A percentile compares a stretch with the other conserved stretches of the same genome.
These are phyloP conservation scores for Acidiella bohemica DNA, from an alignment of 495 filamentous ascomycete genomes.

Conservation along the genomic window DNA sequence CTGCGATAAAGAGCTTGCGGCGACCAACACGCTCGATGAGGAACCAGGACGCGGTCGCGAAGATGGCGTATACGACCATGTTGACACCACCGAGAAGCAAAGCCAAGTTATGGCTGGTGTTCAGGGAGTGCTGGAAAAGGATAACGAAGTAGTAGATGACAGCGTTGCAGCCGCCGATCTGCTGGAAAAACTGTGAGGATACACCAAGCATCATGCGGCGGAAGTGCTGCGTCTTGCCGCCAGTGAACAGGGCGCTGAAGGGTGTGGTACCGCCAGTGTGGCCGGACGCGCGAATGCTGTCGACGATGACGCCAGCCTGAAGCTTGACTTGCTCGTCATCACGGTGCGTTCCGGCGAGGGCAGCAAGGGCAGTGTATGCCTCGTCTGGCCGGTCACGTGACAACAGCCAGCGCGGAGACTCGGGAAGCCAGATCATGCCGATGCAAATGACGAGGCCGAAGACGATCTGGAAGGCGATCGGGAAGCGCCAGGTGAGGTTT, in stretches of 20 bases:
- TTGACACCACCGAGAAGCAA: slow-evolving; percentile 66
- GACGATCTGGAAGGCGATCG: slow-evolving; percentile 68
- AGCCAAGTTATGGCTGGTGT: slow-evolving; percentile 43
- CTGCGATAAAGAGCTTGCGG: slow-evolving; percentile 56
- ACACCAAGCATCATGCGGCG: slow-evolving; percentile 48
- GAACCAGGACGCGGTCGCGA: slow-evolving; percentile 68
- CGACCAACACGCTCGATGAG: slow-evolving; percentile 63
- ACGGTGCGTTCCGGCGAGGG: slow-evolving; percentile 48
- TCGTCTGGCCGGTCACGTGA: slow-evolving; percentile 53
- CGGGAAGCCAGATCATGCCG: slow-evolving; percentile 54
- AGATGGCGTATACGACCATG: slow-evolving; percentile 66
- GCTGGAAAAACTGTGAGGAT: slow-evolving; percentile 62
- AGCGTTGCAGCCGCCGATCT: slow-evolving; percentile 64
- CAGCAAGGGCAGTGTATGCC: slow-evolving; percentile 53
- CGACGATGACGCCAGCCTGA: slow-evolving; percentile 49
- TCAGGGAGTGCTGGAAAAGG: slow-evolving; percentile 55
- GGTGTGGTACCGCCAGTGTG: slow-evolving; percentile 39
- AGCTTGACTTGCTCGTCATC: slow-evolving; percentile 41
- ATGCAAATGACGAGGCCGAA: slow-evolving; percentile 54
- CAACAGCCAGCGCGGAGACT: slow-evolving; percentile 66
- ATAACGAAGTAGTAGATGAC: slow-evolving; percentile 78
- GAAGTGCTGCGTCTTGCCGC: slow-evolving; percentile 52
- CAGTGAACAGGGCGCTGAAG: slow-evolving; percentile 43
- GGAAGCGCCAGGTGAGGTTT: slow-evolving; percentile 63
- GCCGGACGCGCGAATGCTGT: slow-evolving; percentile 52